Percentiles rank a stretch among this genome's conserved stretches.
Conservation (phyloP, 225 moss, liverwort and hornwort genomes). For the Pleurozium schreberi region DNA sequence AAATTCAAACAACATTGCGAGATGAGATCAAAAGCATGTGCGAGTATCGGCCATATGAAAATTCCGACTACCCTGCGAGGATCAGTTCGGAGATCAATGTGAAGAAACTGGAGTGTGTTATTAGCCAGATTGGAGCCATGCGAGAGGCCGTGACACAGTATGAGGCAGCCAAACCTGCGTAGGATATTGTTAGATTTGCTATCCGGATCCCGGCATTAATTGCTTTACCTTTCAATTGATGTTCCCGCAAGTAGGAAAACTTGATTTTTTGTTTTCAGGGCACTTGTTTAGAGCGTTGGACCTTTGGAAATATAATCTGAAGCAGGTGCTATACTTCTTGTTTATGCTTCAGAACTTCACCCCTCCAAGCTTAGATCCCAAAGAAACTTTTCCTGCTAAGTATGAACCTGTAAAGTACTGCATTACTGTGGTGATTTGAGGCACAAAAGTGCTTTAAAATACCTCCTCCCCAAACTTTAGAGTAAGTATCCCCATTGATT, state of each 20-base stretch:
- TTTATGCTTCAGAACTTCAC: not conserved
- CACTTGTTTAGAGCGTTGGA: not conserved
- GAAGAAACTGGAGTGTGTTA: no score
- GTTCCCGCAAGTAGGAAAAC: not conserved
- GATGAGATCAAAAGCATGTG: conserved; percentile 93
- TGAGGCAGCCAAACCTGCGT: no score
- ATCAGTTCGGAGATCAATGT: conserved; percentile 62
- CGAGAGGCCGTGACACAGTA: no score
- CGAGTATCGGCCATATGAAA: conserved; percentile 81
- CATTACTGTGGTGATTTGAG: accelerated
- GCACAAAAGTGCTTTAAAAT: not conserved
- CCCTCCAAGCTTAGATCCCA: not conserved
- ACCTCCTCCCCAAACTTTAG: not conserved
- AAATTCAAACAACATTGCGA: conserved; percentile 65
- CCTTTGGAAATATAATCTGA: not conserved
- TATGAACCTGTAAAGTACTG: not conserved
- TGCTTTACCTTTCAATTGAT: not conserved
- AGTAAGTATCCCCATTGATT: not conserved
- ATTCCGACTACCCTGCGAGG: conserved; percentile 68
- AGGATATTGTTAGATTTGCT: not conserved
- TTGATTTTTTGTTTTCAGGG: not conserved
- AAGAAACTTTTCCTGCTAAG: not conserved
- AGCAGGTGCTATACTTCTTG: not conserved
- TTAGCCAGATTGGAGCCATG: conserved; percentile 44
- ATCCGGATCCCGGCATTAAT: not conserved